A percentile compares a stretch with the other conserved stretches of the same genome.
Conservation (phyloP, 2,329 filamentous ascomycete genomes). For the Fusarium sp. region DNA sequence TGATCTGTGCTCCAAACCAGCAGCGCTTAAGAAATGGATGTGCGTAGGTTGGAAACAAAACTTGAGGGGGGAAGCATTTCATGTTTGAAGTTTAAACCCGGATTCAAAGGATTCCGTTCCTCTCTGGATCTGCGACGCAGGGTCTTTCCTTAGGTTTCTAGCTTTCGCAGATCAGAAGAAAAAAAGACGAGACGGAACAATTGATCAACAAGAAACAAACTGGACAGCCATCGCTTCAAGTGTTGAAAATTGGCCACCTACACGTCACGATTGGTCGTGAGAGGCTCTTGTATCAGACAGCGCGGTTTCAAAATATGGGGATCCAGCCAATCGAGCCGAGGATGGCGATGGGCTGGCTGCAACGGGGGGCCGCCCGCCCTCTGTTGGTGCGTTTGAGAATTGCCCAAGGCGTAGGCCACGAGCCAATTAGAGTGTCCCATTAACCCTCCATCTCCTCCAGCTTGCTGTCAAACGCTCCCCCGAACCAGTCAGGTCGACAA, state of each 20-base stretch:
- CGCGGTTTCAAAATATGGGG: conserved; percentile 28
- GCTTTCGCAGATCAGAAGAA: not conserved
- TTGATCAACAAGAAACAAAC: not conserved
- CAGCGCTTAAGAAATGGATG: not conserved
- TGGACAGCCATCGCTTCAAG: not conserved
- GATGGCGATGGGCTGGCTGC: not conserved
- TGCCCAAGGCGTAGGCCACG: not conserved
- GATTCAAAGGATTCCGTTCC: conserved; percentile 15
- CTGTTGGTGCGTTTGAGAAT: conserved; percentile 32
- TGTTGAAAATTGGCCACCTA: not conserved
- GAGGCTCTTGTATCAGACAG: conserved; percentile 33
- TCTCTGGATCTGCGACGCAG: conserved; percentile 26
- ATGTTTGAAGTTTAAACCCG: conserved; percentile 5
- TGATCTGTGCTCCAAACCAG: not conserved
- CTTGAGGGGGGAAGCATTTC: not conserved
- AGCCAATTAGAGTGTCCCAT: conserved; percentile 11
- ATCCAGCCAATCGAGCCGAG: conserved; percentile 21
- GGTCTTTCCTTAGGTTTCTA: conserved; percentile 4
- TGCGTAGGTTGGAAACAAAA: not conserved
- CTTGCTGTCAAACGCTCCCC: conserved; percentile 13
- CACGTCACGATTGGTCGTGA: conserved; percentile 7
- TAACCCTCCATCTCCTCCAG: not conserved
- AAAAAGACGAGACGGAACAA: not conserved
- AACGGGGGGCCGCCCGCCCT: not conserved
- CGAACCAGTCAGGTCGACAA: not conserved